Percentiles rank a stretch among this genome's conserved stretches.
Evolutionary conservation across 2,329 filamentous ascomycete genomes (phyloP).

Genomic region (Claviceps sorghi): DNA sequence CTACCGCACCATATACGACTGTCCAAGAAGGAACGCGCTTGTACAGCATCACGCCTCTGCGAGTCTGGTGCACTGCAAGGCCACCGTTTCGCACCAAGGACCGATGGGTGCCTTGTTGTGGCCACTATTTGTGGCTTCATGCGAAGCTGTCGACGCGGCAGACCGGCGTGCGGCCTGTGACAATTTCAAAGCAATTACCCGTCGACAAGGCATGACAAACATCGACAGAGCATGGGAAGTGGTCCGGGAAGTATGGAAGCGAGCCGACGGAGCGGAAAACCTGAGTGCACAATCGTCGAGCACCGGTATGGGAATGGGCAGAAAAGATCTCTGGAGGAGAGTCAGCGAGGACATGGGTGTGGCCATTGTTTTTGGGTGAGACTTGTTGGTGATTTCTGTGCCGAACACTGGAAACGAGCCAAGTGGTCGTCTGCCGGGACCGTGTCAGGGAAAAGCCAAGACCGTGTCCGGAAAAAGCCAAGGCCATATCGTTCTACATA

Average conservation of each 20-base stretch:
- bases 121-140: slow-evolving; percentile 49
- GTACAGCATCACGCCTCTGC: slow-evolving; percentile 40
- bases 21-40: slow-evolving; percentile 28
- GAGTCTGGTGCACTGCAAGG: slow-evolving; percentile 38
- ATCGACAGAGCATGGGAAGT: slow-evolving; percentile 47
- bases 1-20: slow-evolving; percentile 38
- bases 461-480: not conserved
- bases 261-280: slow-evolving; percentile 26
- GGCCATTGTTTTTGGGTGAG: slow-evolving; percentile 43
- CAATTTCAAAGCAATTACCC: slow-evolving; percentile 38
- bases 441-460: not conserved
- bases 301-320: not conserved
- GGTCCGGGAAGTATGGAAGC: slow-evolving; percentile 45
- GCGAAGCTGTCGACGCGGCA: slow-evolving; percentile 35
- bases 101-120: slow-evolving; percentile 51
- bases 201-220: slow-evolving; percentile 50
- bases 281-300: slow-evolving; percentile 9
- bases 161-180: slow-evolving; percentile 37
- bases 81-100: slow-evolving; percentile 38
- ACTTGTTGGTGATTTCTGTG: not conserved
- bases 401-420: not conserved
- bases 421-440: no score
- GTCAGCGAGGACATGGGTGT: slow-evolving; percentile 45
- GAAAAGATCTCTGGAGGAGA: slow-evolving; percentile 35
- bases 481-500: not conserved